These are phyloP conservation scores for Musa schizocarpa DNA, from an alignment of 176 grass and related monocot genomes.

Conservation along the genomic window DNA sequence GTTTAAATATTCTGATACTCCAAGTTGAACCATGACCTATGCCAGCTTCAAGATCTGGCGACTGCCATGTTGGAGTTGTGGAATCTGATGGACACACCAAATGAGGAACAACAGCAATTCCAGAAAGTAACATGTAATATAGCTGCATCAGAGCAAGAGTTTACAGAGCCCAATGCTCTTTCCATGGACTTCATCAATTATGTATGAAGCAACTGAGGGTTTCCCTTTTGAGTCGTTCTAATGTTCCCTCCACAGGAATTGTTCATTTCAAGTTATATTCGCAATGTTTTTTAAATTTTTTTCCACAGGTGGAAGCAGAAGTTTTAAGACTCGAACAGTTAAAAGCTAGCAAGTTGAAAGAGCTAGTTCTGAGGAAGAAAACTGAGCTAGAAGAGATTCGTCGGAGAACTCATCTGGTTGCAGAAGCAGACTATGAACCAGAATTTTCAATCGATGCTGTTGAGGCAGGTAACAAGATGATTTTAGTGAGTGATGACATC, in stretches of 20 bases:
- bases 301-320: constrained; percentile 52
- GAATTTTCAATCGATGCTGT: constrained; percentile 27
- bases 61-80: constrained; percentile 76
- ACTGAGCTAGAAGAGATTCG: constrained; percentile 64
- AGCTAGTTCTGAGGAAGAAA: constrained; percentile 56
- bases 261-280: background rate
- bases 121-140: constrained; percentile 80
- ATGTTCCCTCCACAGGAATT: background rate
- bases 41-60: constrained; percentile 70
- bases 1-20: background rate
- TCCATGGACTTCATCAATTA: constrained; percentile 41
- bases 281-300: background rate
- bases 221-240: background rate
- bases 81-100: constrained; percentile 87
- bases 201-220: constrained; percentile 17
- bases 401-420: constrained; percentile 34
- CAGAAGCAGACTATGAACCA: constrained; percentile 24
- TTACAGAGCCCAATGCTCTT: constrained; percentile 49
- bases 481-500: background rate
- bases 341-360: constrained; percentile 72
- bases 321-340: constrained; percentile 70
- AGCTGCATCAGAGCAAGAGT: constrained; percentile 84
- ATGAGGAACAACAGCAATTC: constrained; percentile 76
- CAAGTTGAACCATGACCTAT: background rate
- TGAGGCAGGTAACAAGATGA: constrained; percentile 27